Evolutionary conservation across 148 eudicot genomes (phyloP).

Genomic region (Mesembryanthemum crystallinum): DNA sequence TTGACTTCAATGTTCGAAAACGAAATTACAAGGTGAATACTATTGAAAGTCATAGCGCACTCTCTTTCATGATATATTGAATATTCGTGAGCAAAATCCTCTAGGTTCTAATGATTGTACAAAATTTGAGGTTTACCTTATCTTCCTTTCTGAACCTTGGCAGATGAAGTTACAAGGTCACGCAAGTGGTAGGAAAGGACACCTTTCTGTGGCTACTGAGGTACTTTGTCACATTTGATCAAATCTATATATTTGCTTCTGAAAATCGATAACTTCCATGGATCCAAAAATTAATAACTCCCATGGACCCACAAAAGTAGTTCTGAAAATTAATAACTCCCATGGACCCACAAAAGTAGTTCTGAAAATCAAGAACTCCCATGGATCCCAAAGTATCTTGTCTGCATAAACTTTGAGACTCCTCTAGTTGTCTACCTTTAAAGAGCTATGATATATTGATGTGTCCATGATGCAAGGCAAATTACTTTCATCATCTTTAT

Average conservation of each 20-base stretch:
- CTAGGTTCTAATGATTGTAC: neutral
- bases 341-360: neutral
- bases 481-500: neutral
- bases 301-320: too few species aligned
- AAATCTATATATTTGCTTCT: too few species aligned
- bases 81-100: neutral
- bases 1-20: conserved; percentile 81
- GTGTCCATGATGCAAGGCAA: neutral
- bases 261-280: too few species aligned
- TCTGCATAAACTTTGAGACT: neutral
- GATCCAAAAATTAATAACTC: too few species aligned
- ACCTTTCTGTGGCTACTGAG: conserved; percentile 93
- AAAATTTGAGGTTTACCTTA: neutral
- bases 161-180: conserved; percentile 95
- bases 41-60: neutral
- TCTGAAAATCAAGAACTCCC: neutral
- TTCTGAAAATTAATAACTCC: too few species aligned
- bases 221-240: conserved; percentile 34
- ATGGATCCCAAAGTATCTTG: neutral
- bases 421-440: neutral
- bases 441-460: neutral
- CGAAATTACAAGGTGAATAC: conserved; percentile 67
- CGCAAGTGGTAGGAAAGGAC: conserved; percentile 87
- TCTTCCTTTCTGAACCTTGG: conserved; percentile 19
- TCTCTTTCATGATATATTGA: neutral